Conservation (phyloP, 345 rosid genomes). For the Citrus hindsii region DNA sequence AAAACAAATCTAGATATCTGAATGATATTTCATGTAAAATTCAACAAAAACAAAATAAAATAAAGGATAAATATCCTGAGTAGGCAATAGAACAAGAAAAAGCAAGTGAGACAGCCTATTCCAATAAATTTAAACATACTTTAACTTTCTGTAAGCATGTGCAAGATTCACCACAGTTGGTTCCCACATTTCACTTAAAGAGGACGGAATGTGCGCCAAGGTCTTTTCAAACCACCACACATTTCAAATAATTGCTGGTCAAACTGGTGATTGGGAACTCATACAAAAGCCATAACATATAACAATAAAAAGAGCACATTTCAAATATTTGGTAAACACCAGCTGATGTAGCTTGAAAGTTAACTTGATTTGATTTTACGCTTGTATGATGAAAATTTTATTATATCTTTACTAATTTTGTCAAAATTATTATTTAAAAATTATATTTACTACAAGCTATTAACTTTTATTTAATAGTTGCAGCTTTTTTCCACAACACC, state of each 20-base stretch:
- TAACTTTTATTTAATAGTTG: too few species aligned
- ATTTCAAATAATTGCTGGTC: constrained; percentile 11
- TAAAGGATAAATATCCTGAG: neutral
- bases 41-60: neutral
- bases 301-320: neutral
- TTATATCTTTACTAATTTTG: too few species aligned
- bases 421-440: too few species aligned
- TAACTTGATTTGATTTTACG: too few species aligned
- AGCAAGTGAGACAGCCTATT: constrained; percentile 6
- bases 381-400: too few species aligned
- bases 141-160: constrained; percentile 80
- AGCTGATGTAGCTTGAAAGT: too few species aligned
- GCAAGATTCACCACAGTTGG: constrained; percentile 89
- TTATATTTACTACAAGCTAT: too few species aligned
- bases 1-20: neutral
- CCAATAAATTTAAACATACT: constrained; percentile 37
- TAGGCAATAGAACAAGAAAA: constrained; percentile 7
- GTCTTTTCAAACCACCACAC: constrained; percentile 90
- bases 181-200: constrained; percentile 81
- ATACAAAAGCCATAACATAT: neutral
- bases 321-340: too few species aligned
- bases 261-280: constrained; percentile 1
- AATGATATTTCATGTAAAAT: neutral
- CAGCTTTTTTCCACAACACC: too few species aligned
- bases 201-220: constrained; percentile 67